Percentiles rank a stretch among this genome's conserved stretches.
These are phyloP conservation scores for Psidium friedrichsthalianum DNA, from an alignment of 345 rosid species.

Conservation along the genomic window DNA sequence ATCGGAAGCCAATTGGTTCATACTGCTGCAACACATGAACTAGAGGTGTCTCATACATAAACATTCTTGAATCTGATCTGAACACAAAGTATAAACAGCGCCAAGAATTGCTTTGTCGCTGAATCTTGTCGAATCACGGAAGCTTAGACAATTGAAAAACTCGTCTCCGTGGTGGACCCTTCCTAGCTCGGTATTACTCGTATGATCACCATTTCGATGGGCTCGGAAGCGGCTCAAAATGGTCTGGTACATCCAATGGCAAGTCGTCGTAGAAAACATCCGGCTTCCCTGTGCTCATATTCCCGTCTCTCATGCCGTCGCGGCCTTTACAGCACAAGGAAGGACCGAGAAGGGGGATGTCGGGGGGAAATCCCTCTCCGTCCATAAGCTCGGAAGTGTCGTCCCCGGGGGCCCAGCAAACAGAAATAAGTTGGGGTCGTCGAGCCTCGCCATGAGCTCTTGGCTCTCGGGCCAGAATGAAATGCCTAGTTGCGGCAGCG, in stretches of 20 bases:
- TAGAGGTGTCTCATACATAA: neutral
- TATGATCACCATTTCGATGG: constrained; percentile 26
- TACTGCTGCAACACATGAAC: neutral
- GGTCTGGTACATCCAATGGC: constrained; percentile 64
- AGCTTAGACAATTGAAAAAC: neutral
- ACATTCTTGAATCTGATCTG: neutral
- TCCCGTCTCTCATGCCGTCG: constrained; percentile 14
- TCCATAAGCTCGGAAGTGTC: constrained; percentile 16
- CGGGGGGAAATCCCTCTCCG: constrained; percentile 21
- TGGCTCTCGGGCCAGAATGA: constrained; percentile 44
- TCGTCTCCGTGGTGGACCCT: neutral
- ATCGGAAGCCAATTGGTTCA: neutral
- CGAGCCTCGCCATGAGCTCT: constrained; percentile 42
- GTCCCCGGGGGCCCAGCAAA: constrained; percentile 38
- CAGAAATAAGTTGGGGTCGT: constrained; percentile 45
- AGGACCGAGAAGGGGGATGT: constrained; percentile 16
- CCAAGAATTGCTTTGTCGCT: neutral
- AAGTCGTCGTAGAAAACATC: constrained; percentile 65
- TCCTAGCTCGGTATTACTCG: neutral
- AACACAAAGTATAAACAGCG: neutral
- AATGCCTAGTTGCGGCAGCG: constrained; percentile 18
- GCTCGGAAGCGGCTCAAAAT: constrained; percentile 38
- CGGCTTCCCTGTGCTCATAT: neutral
- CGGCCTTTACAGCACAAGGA: constrained; percentile 17
- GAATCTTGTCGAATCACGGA: neutral